Percentiles rank a stretch among this genome's conserved stretches.
These are phyloP conservation scores for Yamadazyma paraphyllophila DNA, from an alignment of 805 yeast species.

Conservation along the genomic window DNA sequence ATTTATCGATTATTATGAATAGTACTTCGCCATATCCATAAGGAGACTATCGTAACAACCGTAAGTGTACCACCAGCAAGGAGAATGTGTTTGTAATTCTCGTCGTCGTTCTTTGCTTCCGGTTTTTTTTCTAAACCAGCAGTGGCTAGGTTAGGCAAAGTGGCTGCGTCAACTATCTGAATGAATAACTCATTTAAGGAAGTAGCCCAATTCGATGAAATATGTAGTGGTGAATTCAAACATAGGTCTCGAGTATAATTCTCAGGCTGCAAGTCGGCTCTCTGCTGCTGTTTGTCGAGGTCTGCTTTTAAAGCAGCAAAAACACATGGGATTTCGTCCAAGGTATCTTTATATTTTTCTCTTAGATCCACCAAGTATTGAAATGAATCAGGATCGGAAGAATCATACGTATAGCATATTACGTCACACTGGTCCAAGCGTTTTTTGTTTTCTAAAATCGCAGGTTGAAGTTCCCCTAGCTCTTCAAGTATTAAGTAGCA, in stretches of 20 bases:
- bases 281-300: constrained; percentile 90
- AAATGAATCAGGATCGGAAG: constrained; percentile 94
- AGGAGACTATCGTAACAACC: constrained; percentile 58
- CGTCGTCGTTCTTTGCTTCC: constrained; percentile 50
- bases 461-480: constrained; percentile 81
- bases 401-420: constrained; percentile 84
- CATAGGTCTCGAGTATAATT: constrained; percentile 65
- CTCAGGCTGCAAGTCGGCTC: constrained; percentile 85
- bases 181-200: constrained; percentile 82
- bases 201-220: constrained; percentile 86
- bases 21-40: constrained; percentile 63
- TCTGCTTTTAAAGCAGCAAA: constrained; percentile 95
- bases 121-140: constrained; percentile 66
- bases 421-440: constrained; percentile 87
- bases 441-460: constrained; percentile 66
- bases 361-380: constrained; percentile 75
- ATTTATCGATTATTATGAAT: constrained; percentile 16
- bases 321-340: constrained; percentile 70
- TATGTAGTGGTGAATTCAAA: constrained; percentile 83
- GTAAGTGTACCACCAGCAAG: constrained; percentile 71
- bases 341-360: constrained; percentile 52
- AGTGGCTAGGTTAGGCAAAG: constrained; percentile 72
- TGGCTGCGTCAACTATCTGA: constrained; percentile 86
- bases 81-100: constrained; percentile 50
- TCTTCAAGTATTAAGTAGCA: constrained; percentile 90